A percentile compares a stretch with the other conserved stretches of the same genome.
These are phyloP conservation scores for Exutisphaerella laricina DNA, from an alignment of 2,329 filamentous ascomycete species.

Conservation along the genomic window DNA sequence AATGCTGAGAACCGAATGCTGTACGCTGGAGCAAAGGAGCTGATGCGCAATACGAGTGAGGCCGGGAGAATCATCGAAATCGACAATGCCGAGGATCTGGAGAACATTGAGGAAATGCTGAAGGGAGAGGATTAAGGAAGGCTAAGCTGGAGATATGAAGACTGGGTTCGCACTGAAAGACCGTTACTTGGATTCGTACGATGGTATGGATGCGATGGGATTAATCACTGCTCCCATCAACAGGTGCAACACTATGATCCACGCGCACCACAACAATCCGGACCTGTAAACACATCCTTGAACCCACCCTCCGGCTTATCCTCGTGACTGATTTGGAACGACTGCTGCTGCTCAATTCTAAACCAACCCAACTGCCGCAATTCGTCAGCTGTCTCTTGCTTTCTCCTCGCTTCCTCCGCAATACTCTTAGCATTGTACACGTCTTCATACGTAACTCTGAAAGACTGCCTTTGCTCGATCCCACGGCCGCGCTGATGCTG, in stretches of 20 bases:
- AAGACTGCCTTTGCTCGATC: neutral
- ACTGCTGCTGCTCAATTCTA: constrained; percentile 13
- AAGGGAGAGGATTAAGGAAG: constrained; percentile 39
- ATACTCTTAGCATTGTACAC: neutral
- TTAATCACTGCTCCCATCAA: neutral
- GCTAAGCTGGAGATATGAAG: no score
- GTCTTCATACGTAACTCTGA: neutral
- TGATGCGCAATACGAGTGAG: constrained; percentile 90
- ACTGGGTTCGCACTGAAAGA: no score
- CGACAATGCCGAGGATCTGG: constrained; percentile 70
- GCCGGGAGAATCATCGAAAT: constrained; percentile 86
- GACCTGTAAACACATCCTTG: neutral
- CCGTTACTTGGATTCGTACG: no score
- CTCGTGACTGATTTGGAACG: constrained; percentile 12
- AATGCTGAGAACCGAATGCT: constrained; percentile 85
- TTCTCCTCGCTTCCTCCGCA: neutral
- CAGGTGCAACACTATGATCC: no score
- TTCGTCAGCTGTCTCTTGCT: neutral
- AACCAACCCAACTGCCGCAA: neutral
- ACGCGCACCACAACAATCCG: constrained; percentile 1
- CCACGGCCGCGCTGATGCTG: neutral
- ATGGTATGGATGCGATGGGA: no score
- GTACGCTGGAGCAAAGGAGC: constrained; percentile 91
- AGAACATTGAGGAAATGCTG: constrained; percentile 69
- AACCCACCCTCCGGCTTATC: no score